phyloP scores from a whole-genome alignment of 2,329 filamentous ascomycete genomes.

The Colletotrichum lentis region DNA sequence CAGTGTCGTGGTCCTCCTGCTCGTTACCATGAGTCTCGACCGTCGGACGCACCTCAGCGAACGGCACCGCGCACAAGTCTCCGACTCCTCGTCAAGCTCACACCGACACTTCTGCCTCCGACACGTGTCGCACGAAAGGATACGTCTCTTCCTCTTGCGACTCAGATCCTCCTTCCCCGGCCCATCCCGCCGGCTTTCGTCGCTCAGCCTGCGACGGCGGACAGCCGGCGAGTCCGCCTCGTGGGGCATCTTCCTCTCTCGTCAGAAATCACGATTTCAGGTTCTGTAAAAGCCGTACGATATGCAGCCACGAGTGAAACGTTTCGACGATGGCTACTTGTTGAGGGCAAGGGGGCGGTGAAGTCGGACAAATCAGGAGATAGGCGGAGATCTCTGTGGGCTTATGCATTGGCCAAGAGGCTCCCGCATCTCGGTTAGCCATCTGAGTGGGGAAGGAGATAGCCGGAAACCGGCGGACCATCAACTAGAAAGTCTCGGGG shows the following conservation, averaged over 20 bases:
- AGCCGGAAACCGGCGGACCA: conserved; percentile 29
- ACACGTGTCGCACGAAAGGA: conserved; percentile 37
- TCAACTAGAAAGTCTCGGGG: neutral
- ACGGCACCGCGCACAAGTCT: conserved; percentile 35
- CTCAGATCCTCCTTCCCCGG: conserved; percentile 21
- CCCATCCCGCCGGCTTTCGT: conserved; percentile 24
- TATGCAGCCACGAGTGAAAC: neutral
- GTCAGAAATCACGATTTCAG: too few relatives aligned
- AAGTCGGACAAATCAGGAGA: conserved; percentile 27
- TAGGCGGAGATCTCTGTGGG: conserved; percentile 16
- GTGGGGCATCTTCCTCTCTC: conserved; percentile 7
- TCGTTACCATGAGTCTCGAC: neutral
- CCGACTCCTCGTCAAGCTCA: conserved; percentile 34
- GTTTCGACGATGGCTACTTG: neutral
- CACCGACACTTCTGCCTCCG: conserved; percentile 37
- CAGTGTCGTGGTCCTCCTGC: neutral
- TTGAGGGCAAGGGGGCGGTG: neutral
- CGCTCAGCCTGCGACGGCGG: conserved; percentile 27
- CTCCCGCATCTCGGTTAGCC: neutral
- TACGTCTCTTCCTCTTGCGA: conserved; percentile 34
- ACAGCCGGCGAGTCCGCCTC: neutral
- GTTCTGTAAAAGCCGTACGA: neutral
- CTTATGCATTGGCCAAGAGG: neutral
- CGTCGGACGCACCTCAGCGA: conserved; percentile 28
- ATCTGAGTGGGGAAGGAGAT: conserved; percentile 10